Evolutionary conservation across 305 asterid species (phyloP), one percentile per base, ranked within the genome.

Genomic region (Fraxinus ornus): DNA sequence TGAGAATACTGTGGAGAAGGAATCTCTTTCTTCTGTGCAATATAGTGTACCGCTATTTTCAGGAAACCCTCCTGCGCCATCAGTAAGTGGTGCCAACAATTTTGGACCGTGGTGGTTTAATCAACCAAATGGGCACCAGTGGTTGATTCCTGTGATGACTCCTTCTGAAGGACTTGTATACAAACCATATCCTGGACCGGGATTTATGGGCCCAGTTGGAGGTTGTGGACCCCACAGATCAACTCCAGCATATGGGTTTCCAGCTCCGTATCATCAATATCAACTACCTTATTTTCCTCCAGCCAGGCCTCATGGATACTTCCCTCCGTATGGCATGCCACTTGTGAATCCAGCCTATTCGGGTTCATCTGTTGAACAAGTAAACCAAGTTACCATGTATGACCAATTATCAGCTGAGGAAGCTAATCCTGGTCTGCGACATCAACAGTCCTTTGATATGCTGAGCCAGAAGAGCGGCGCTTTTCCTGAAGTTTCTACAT

Each of bases 81-180:
- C 92, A 26, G 76, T 49, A 74, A 49, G 70, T 82, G 80, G 83
- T 7, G 89, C 90, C 81, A 84, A 85, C 44, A 81, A 83, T 71
- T 70, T 83, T 74, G 84, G 79, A 79, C 83, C 89, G 12, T 82
- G 90, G 87, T 80, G 87, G 82, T 86, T 84, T 78, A 88, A 83
- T 81, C 97, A 91, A 76, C 89, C 90, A 1, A 90, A 86, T 37
- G 97, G 93, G 30, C 93, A 90, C 35, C 99, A 93, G 37, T 94
- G 98, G 98, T 80, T 95, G 89, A 80, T 95, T 19, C 98, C 99
- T 0, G 92, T 95, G 80, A 92, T 95, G 95, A 89, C 98, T 73
- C 97, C 97, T 41, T 92, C 97, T 0, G 99, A 94, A 87, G 99
- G 98, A 72, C 88, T 95, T 0, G 90, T 95, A 5, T 95, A 95